Conservation (phyloP, 805 yeast species). For the Jamesozyma lodderae region DNA sequence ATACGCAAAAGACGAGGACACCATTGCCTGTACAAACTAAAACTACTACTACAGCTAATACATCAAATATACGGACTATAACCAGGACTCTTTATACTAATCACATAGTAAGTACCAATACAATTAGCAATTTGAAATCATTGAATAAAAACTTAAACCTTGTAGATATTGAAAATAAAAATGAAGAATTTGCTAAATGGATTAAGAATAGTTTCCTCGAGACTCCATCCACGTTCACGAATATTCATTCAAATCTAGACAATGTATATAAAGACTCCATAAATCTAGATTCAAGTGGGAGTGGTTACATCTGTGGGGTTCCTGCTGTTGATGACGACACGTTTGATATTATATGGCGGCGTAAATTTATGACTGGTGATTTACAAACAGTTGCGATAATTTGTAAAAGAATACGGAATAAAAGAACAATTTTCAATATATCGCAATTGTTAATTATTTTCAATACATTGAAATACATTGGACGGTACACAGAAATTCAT, state of each 20-base stretch:
- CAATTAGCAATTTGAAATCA: too few relatives aligned
- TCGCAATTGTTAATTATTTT: slow-evolving; percentile 14
- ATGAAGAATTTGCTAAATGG: slow-evolving; percentile 6
- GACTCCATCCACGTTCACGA: neutral
- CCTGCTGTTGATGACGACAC: slow-evolving; percentile 7
- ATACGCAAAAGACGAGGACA: too few relatives aligned
- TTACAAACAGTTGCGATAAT: slow-evolving; percentile 7
- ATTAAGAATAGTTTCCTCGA: slow-evolving; percentile 8
- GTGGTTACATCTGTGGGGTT: slow-evolving; percentile 4
- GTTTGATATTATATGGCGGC: slow-evolving; percentile 13
- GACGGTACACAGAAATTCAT: slow-evolving; percentile 17
- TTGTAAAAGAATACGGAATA: slow-evolving; percentile 4
- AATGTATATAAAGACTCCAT: neutral
- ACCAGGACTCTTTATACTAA: too few relatives aligned
- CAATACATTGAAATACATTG: slow-evolving; percentile 6
- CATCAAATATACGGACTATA: too few relatives aligned
- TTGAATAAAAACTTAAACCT: too few relatives aligned
- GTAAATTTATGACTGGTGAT: slow-evolving; percentile 13
- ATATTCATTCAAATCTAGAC: neutral
- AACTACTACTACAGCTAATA: too few relatives aligned
- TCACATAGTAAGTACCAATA: too few relatives aligned
- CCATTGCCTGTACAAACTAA: too few relatives aligned
- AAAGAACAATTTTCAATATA: slow-evolving; percentile 11
- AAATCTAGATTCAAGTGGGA: slow-evolving; percentile 1
- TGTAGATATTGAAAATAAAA: slow-evolving; percentile 1